phyloP scores from a whole-genome alignment of 768 basidiomycete species.

The Podaxis sp. region DNA sequence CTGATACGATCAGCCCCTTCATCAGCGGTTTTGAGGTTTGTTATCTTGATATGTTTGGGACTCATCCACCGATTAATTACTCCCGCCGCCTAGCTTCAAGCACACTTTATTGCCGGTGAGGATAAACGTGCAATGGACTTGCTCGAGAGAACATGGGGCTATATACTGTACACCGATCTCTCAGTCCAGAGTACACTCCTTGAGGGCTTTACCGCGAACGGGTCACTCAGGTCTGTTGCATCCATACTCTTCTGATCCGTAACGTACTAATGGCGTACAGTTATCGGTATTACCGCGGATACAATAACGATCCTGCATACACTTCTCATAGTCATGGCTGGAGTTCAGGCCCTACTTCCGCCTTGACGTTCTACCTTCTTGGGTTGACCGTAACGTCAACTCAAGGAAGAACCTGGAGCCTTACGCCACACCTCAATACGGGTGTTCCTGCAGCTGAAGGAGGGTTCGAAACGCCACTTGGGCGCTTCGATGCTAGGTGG shows the following conservation, averaged over 20 bases:
- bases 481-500: conserved; percentile 53
- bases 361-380: conserved; percentile 55
- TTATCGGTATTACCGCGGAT: conserved; percentile 53
- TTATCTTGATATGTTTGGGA: neutral
- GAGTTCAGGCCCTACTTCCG: conserved; percentile 58
- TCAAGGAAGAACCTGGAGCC: conserved; percentile 45
- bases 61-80: neutral
- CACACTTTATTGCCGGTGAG: conserved; percentile 55
- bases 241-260: neutral
- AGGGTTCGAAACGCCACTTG: conserved; percentile 52
- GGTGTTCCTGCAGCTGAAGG: conserved; percentile 44
- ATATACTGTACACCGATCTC: conserved; percentile 55
- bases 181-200: conserved; percentile 58
- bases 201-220: conserved; percentile 59
- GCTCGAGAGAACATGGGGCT: conserved; percentile 56
- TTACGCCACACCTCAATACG: conserved; percentile 45
- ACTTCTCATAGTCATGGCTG: conserved; percentile 63
- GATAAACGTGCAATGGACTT: conserved; percentile 53
- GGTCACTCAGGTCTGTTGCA: conserved; percentile 45
- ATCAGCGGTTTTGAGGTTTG: conserved; percentile 58
- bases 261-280: conserved; percentile 24
- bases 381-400: conserved; percentile 51
- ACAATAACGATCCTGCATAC: conserved; percentile 57
- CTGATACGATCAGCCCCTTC: conserved; percentile 60
- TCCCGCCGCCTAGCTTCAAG: conserved; percentile 43